Evolutionary conservation across 2,329 filamentous ascomycete species (phyloP), one percentile per base, ranked within the genome.

Genomic region (Calonectria leucothoes): DNA sequence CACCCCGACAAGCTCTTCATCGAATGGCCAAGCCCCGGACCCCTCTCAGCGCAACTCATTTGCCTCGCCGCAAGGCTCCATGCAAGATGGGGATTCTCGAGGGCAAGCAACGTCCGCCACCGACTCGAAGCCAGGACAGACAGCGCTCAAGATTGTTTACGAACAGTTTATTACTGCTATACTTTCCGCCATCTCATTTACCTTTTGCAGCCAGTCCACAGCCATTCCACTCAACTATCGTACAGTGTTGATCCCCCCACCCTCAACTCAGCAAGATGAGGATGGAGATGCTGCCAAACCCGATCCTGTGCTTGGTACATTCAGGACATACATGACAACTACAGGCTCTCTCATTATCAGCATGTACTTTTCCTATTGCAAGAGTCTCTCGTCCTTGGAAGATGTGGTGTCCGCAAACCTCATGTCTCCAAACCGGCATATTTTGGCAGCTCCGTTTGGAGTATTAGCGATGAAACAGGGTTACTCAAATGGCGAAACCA

Each of bases 391-490:
- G 17, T 85, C 85, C 1, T 82, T 88, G 25, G 86, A 88, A 20
- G 87, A 90, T 73, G 81, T 82, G 8, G 74, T 86, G 37, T 82
- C 83, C 17, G 81, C 84, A 17, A 85, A 84, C 49, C 76, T 86
- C 6, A 83, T 85, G 6, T 83, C 85, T 10, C 79, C 86, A 0
- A 86, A 87, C 23, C 82, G 86, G 20, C 85, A 86, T 2, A 85
- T 92, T 25, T 81, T 92, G 25, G 87, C 89, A 8, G 90, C 90
- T 2, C 90, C 90, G 0, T 86, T 91, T 65, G 90, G 90, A 29
- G 79, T 86, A 59, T 74, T 84, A 66, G 80, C 83, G 33, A 81
- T 79, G 12, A 81, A 81, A 31, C 81, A 82, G 52, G 63, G 66
- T 15, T 52, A 72, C 51, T 10, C 52, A 10, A 76, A 75, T 25